Evolutionary conservation across 495 filamentous ascomycete genomes (phyloP).

Genomic region (Aspergillus diversus): DNA sequence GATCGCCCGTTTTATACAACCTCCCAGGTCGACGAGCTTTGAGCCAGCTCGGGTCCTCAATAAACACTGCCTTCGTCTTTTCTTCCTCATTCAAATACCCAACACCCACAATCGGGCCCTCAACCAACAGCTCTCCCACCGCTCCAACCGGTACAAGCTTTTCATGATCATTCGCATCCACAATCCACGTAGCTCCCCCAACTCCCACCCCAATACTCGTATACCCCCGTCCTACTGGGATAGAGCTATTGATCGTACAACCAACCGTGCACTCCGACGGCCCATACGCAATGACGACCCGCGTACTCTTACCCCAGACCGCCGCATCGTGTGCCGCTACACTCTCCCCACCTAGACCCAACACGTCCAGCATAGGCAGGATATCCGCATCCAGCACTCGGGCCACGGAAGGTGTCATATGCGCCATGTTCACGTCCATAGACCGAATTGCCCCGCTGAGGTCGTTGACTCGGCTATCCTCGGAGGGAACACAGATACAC

Average conservation of each 20-base stretch:
- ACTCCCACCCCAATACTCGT: constrained; percentile 1
- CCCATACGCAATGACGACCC: constrained; percentile 30
- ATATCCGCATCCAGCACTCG: constrained; percentile 29
- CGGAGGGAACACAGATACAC: constrained; percentile 35
- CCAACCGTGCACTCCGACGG: constrained; percentile 54
- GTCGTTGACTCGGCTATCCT: constrained; percentile 28
- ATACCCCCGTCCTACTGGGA: not conserved
- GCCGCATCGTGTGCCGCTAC: constrained; percentile 19
- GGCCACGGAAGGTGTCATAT: constrained; percentile 53
- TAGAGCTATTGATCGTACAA: constrained; percentile 25
- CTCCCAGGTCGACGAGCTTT: constrained; percentile 18
- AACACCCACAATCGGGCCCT: constrained; percentile 51
- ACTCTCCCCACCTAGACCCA: constrained; percentile 42
- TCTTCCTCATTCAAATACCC: constrained; percentile 50
- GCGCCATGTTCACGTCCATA: constrained; percentile 23
- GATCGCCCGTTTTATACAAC: constrained; percentile 61
- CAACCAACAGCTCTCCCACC: constrained; percentile 50
- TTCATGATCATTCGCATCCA: constrained; percentile 46
- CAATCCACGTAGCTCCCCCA: constrained; percentile 43
- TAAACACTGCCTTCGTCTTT: constrained; percentile 46
- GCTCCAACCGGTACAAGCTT: constrained; percentile 49
- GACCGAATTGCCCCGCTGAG: constrained; percentile 32
- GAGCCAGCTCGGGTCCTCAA: constrained; percentile 48
- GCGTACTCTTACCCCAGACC: constrained; percentile 21
- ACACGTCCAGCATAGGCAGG: constrained; percentile 34